phyloP scores from a whole-genome alignment of 257 asterid species.

The Jacaranda mimosifolia region DNA sequence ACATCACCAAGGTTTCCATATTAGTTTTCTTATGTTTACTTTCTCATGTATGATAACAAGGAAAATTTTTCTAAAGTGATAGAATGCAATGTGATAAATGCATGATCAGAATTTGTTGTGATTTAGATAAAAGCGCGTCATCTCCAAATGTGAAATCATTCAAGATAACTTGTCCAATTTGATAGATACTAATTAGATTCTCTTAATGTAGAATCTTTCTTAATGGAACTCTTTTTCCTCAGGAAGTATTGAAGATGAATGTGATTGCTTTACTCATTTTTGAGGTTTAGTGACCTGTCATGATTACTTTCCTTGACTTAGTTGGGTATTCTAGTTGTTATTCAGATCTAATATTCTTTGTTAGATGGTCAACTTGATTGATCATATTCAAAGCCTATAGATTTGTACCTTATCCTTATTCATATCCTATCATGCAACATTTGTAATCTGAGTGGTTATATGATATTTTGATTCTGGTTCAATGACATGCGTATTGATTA shows the following conservation, averaged over 20 bases:
- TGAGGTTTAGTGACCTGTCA: not conserved
- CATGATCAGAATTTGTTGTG: not conserved
- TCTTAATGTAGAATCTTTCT: not conserved
- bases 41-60: not conserved
- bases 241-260: conserved; percentile 34
- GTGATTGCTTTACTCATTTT: conserved; percentile 19
- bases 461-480: not conserved
- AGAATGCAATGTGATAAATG: not conserved
- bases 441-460: conserved; percentile 9
- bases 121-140: not conserved
- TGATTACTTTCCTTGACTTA: not conserved
- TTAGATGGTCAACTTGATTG: not conserved
- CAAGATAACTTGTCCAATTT: not conserved
- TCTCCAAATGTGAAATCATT: conserved; percentile 2
- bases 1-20: conserved; percentile 29
- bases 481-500: not conserved
- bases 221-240: conserved; percentile 12
- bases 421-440: not conserved
- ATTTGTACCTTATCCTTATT: not conserved
- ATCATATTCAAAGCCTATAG: conserved; percentile 5
- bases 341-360: conserved; percentile 10
- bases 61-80: not conserved
- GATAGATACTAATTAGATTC: no score
- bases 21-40: conserved; percentile 30
- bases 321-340: conserved; percentile 23